Percentiles rank a stretch among this genome's conserved stretches.
Conservation (phyloP, 805 yeast genomes). For the Suhomyces emberorum region DNA sequence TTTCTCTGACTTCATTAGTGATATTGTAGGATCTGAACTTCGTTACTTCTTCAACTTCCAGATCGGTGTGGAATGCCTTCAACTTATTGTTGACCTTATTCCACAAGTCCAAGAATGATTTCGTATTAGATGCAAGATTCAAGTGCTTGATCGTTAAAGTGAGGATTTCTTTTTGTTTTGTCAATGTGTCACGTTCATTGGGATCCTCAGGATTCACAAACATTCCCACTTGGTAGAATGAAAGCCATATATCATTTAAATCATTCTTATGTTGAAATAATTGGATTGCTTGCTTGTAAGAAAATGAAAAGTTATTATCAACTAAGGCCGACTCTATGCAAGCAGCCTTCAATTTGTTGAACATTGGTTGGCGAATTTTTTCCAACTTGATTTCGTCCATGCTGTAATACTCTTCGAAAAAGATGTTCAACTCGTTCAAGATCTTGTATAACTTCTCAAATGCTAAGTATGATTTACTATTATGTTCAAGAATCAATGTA, state of each 20-base stretch:
- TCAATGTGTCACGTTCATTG: constrained; percentile 23
- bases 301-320: constrained; percentile 58
- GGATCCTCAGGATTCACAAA: constrained; percentile 25
- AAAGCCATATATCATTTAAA: constrained; percentile 54
- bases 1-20: constrained; percentile 16
- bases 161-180: constrained; percentile 53
- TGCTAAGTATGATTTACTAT: constrained; percentile 48
- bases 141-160: constrained; percentile 46
- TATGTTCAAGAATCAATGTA: constrained; percentile 49
- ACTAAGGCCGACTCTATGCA: constrained; percentile 69
- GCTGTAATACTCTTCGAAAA: constrained; percentile 28
- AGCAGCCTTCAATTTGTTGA: constrained; percentile 37
- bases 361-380: constrained; percentile 12
- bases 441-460: constrained; percentile 40
- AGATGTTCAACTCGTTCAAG: constrained; percentile 39
- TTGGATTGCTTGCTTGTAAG: constrained; percentile 42
- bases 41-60: constrained; percentile 2
- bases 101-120: constrained; percentile 63
- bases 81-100: constrained; percentile 42
- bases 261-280: constrained; percentile 28
- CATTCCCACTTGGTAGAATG: constrained; percentile 73
- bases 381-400: no score
- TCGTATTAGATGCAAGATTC: constrained; percentile 43
- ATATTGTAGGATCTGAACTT: constrained; percentile 3
- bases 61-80: constrained; percentile 14